Percentiles rank a stretch among this genome's conserved stretches.
Conservation (phyloP, 768 basidiomycete genomes). For the Mycena filopes region DNA sequence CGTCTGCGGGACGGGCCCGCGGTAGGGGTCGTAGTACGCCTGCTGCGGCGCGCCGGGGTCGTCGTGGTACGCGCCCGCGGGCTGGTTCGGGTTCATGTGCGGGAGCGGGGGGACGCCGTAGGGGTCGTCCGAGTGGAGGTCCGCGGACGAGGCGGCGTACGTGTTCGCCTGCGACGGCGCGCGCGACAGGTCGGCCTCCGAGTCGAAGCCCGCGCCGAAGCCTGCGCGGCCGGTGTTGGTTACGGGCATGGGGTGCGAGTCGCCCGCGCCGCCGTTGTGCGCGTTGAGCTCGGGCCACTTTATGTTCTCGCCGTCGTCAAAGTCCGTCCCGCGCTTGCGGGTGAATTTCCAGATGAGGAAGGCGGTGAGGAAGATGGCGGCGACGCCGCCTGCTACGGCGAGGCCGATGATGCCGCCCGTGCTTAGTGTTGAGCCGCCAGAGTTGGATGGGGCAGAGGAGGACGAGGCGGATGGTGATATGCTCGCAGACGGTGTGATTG, state of each 20-base stretch:
- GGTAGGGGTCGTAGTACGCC: slow-evolving; percentile 84
- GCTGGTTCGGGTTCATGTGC: slow-evolving; percentile 78
- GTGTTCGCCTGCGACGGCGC: slow-evolving; percentile 52
- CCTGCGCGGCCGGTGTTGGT: slow-evolving; percentile 77
- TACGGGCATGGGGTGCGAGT: slow-evolving; percentile 74
- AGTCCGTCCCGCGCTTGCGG: slow-evolving; percentile 77
- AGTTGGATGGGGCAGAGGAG: slow-evolving; percentile 31
- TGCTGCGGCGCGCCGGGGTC: slow-evolving; percentile 61
- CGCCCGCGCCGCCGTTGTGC: slow-evolving; percentile 55
- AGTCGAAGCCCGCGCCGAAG: slow-evolving; percentile 72
- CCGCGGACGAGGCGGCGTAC: slow-evolving; percentile 60
- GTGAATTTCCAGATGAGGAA: slow-evolving; percentile 92
- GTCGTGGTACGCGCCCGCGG: slow-evolving; percentile 78
- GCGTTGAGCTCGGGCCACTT: slow-evolving; percentile 91
- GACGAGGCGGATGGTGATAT: slow-evolving; percentile 41
- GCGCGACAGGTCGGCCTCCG: slow-evolving; percentile 70
- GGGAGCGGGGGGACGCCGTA: slow-evolving; percentile 88
- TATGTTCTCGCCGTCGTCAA: slow-evolving; percentile 87
- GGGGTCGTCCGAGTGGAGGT: slow-evolving; percentile 71
- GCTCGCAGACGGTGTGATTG: slow-evolving; percentile 33
- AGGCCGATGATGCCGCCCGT: slow-evolving; percentile 84
- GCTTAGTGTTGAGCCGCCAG: slow-evolving; percentile 52
- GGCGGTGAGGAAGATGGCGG: slow-evolving; percentile 72
- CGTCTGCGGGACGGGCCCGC: slow-evolving; percentile 76
- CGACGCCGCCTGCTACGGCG: slow-evolving; percentile 84